phyloP scores from a whole-genome alignment of 352 stramenopile species.

The Phytophthora sojae region DNA sequence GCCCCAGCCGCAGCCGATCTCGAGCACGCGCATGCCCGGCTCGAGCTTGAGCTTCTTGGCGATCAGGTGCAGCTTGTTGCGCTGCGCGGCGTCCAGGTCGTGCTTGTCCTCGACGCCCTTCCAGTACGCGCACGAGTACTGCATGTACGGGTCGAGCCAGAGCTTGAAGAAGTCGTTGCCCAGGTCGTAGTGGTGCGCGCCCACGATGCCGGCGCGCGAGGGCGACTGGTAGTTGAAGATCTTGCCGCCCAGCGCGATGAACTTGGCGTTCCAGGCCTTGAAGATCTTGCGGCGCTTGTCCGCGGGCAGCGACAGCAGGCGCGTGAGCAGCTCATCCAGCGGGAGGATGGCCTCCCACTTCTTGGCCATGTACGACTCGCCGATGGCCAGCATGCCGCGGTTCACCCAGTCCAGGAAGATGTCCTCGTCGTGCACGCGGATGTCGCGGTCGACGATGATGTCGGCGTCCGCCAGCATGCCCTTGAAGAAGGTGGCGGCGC shows the following conservation, averaged over 20 bases:
- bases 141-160: constrained; percentile 89
- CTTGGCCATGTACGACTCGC: constrained; percentile 91
- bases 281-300: constrained; percentile 87
- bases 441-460: constrained; percentile 85
- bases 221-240: constrained; percentile 91
- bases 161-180: constrained; percentile 92
- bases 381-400: constrained; percentile 86
- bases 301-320: constrained; percentile 68
- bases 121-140: constrained; percentile 90
- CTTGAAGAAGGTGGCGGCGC: constrained; percentile 82
- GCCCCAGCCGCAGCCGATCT: constrained; percentile 92
- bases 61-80: constrained; percentile 90
- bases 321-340: constrained; percentile 80
- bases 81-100: constrained; percentile 85
- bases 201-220: constrained; percentile 83
- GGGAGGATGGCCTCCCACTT: constrained; percentile 88
- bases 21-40: constrained; percentile 84
- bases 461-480: constrained; percentile 82
- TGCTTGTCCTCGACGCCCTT: constrained; percentile 76
- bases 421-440: constrained; percentile 79
- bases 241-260: constrained; percentile 75
- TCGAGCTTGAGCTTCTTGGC: constrained; percentile 89
- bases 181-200: constrained; percentile 88
- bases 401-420: constrained; percentile 91
- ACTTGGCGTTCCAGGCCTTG: constrained; percentile 89